Conservation (phyloP, 352 stramenopile genomes). For the Phytopythium aichiense region DNA sequence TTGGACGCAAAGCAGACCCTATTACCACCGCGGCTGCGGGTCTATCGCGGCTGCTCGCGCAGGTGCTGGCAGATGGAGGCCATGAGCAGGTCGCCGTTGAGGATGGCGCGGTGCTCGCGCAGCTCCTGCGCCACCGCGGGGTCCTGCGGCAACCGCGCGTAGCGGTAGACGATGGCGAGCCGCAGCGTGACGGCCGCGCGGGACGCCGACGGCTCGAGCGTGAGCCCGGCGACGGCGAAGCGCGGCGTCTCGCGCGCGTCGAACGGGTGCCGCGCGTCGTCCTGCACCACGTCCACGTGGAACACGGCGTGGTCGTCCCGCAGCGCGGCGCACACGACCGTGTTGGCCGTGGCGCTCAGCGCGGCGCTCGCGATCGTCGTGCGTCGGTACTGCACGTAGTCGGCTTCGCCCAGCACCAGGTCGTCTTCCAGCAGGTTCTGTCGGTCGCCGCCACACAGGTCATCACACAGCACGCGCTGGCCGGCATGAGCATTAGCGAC, state of each 20-base stretch:
- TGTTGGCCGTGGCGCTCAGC: conserved; percentile 21
- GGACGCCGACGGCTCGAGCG: conserved; percentile 18
- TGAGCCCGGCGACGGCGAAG: conserved; percentile 22
- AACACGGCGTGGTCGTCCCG: conserved; percentile 23
- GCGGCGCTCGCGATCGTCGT: conserved; percentile 20
- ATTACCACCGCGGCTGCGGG: too few relatives aligned
- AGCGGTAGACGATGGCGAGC: conserved; percentile 27
- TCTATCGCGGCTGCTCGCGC: conserved; percentile 11
- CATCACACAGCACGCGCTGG: not conserved
- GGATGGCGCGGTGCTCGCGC: conserved; percentile 25
- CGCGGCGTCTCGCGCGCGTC: conserved; percentile 11
- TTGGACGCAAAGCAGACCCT: too few relatives aligned
- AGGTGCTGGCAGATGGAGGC: conserved; percentile 29
- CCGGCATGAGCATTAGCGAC: not conserved
- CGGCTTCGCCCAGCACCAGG: not conserved
- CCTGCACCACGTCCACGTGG: conserved; percentile 27
- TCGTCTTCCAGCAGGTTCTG: conserved; percentile 1
- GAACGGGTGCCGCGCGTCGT: conserved; percentile 26
- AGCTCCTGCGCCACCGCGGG: conserved; percentile 20
- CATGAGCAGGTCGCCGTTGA: conserved; percentile 44
- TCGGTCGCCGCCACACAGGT: not conserved
- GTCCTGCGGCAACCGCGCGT: conserved; percentile 29
- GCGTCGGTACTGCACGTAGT: conserved; percentile 24
- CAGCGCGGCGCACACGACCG: conserved; percentile 24
- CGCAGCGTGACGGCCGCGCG: conserved; percentile 22